Evolutionary conservation across 2,329 filamentous ascomycete genomes (phyloP).

Genomic region (Penicillium hordei): DNA sequence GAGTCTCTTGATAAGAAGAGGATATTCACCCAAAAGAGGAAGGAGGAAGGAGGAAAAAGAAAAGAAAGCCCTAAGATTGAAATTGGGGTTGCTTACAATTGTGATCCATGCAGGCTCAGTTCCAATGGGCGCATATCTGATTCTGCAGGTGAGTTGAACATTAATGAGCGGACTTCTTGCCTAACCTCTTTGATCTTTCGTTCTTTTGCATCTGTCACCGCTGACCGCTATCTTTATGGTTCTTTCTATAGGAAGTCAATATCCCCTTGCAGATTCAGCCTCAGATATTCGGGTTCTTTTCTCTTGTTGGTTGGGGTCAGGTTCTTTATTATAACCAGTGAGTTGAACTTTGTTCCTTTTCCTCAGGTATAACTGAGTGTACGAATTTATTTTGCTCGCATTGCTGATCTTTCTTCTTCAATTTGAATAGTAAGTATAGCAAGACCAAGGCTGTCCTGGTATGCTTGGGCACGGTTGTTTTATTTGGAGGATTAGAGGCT

Average conservation of each 20-base stretch:
- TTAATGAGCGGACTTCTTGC: not conserved
- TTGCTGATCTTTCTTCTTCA: not conserved
- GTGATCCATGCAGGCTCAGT: constrained; percentile 37
- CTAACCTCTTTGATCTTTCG: not conserved
- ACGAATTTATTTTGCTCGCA: not conserved
- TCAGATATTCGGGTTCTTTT: constrained; percentile 53
- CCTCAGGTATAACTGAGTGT: not conserved
- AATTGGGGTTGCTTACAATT: not conserved
- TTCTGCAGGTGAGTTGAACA: constrained; percentile 46
- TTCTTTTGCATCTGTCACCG: too few relatives aligned
- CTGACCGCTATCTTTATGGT: not conserved
- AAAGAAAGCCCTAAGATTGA: not conserved
- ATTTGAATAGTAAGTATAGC: constrained; percentile 33
- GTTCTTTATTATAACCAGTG: constrained; percentile 54
- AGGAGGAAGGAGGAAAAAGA: not conserved
- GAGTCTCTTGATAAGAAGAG: not conserved
- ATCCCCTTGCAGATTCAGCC: constrained; percentile 56
- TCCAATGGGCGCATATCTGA: constrained; percentile 54
- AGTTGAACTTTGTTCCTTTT: constrained; percentile 11
- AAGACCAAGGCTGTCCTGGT: constrained; percentile 49
- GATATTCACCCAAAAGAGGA: not conserved
- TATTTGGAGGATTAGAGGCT: constrained; percentile 56
- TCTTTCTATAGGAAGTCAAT: constrained; percentile 53
- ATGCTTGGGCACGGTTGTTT: constrained; percentile 41
- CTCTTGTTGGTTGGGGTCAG: constrained; percentile 54